A percentile compares a stretch with the other conserved stretches of the same genome.
These are phyloP conservation scores for Vaccinium myrtillus DNA, from an alignment of 148 eudicot species.

Conservation along the genomic window DNA sequence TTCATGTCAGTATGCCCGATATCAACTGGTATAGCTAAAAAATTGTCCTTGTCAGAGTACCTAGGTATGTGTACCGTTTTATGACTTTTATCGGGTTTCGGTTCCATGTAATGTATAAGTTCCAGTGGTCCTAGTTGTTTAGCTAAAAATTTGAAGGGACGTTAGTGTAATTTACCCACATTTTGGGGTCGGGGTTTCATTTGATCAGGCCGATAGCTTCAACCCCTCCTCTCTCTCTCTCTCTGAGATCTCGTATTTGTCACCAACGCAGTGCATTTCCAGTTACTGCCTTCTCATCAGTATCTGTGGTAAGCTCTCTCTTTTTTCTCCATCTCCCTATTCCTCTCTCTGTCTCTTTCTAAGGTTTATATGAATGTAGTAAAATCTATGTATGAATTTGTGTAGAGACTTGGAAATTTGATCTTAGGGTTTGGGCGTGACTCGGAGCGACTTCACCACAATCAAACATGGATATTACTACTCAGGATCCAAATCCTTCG, in stretches of 20 bases:
- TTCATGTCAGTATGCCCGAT: too few species aligned
- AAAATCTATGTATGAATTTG: background rate
- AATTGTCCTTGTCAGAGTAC: too few species aligned
- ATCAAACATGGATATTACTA: background rate
- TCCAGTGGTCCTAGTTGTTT: background rate
- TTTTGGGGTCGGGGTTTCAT: background rate
- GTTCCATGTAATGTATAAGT: too few species aligned
- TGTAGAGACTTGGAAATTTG: background rate
- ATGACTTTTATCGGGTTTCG: too few species aligned
- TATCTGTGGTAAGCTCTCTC: background rate
- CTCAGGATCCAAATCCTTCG: background rate
- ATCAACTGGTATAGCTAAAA: too few species aligned
- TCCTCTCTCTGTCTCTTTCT: background rate
- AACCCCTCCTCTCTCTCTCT: background rate
- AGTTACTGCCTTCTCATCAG: too few species aligned
- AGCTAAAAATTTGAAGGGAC: background rate
- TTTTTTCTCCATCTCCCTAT: background rate
- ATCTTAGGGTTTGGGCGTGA: background rate
- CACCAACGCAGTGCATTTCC: background rate
- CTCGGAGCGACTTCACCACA: background rate
- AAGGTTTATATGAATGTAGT: background rate
- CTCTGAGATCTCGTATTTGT: background rate
- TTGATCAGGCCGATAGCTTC: background rate
- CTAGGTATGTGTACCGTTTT: too few species aligned
- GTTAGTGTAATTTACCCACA: background rate